phyloP scores from a whole-genome alignment of 176 grass and related monocot genomes.

The Cenchrus americanus region DNA sequence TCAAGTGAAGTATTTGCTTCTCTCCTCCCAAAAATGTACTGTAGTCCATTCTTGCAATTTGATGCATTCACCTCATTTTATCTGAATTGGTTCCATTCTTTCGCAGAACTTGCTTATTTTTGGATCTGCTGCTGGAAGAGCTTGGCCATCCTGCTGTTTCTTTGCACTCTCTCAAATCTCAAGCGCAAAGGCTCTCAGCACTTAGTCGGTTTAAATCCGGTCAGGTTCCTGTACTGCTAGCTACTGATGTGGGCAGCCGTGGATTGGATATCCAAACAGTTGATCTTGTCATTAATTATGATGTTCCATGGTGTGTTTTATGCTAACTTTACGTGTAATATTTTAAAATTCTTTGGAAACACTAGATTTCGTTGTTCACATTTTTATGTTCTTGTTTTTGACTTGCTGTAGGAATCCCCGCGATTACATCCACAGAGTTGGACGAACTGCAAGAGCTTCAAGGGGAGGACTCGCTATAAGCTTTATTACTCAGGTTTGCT shows the following conservation, averaged over 20 bases:
- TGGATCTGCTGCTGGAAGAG: slow-evolving; percentile 81
- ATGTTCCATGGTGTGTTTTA: slow-evolving; percentile 72
- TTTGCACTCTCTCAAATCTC: slow-evolving; percentile 88
- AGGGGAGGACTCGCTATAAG: slow-evolving; percentile 84
- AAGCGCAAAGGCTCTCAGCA: slow-evolving; percentile 69
- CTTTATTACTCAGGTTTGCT: slow-evolving; percentile 80
- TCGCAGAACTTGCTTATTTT: slow-evolving; percentile 71
- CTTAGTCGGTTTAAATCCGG: slow-evolving; percentile 82
- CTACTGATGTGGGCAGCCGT: slow-evolving; percentile 90
- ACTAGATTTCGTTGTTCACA: slow-evolving; percentile 27
- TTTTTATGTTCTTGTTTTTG: slow-evolving; percentile 10
- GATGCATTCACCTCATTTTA: slow-evolving; percentile 18
- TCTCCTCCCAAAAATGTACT: not conserved
- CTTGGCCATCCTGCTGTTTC: slow-evolving; percentile 68
- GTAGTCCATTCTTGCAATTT: not conserved
- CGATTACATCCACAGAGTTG: slow-evolving; percentile 93
- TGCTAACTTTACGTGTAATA: slow-evolving; percentile 7
- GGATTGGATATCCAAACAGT: slow-evolving; percentile 98
- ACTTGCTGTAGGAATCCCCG: slow-evolving; percentile 60
- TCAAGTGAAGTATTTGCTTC: not conserved
- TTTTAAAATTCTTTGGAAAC: not conserved
- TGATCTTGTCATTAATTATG: slow-evolving; percentile 99
- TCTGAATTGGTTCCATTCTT: slow-evolving; percentile 38
- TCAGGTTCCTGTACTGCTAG: slow-evolving; percentile 66
- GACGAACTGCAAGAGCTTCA: slow-evolving; percentile 89